A percentile compares a stretch with the other conserved stretches of the same genome.
Conservation (phyloP, 768 basidiomycete species). For the Leccinum variicolor region DNA sequence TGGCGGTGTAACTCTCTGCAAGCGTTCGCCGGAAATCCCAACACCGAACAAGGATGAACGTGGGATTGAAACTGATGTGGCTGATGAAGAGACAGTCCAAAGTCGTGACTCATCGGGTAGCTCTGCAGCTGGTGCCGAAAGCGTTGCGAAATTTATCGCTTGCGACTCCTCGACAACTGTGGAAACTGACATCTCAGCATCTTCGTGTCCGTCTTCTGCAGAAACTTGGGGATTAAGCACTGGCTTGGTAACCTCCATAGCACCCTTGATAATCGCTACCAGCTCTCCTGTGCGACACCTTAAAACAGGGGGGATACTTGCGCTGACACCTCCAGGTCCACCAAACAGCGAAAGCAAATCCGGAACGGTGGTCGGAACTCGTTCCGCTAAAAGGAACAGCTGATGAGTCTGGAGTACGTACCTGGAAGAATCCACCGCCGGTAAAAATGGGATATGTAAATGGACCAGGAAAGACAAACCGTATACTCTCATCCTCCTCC, state of each 20-base stretch:
- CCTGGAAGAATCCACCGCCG: conserved; percentile 31
- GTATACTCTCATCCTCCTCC: conserved; percentile 82
- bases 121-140: conserved; percentile 5
- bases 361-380: conserved; percentile 62
- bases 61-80: conserved; percentile 11
- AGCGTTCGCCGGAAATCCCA: conserved; percentile 3
- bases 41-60: conserved; percentile 26
- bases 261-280: conserved; percentile 54
- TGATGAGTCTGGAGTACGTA: conserved; percentile 75
- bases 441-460: background rate
- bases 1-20: background rate
- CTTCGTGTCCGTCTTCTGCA: background rate
- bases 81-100: conserved; percentile 12
- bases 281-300: conserved; percentile 62
- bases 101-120: conserved; percentile 16
- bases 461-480: conserved; percentile 42
- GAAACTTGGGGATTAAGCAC: background rate
- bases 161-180: background rate
- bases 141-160: conserved; percentile 7
- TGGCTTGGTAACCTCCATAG: conserved; percentile 29
- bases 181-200: background rate
- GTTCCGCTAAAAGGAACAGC: conserved; percentile 71
- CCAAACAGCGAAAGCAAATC: conserved; percentile 58
- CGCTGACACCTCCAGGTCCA: conserved; percentile 11
- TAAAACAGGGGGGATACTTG: conserved; percentile 58